Percentiles rank a stretch among this genome's conserved stretches.
These are phyloP conservation scores for Didymella segeticola DNA, from an alignment of 2,329 filamentous ascomycete genomes.

Conservation along the genomic window DNA sequence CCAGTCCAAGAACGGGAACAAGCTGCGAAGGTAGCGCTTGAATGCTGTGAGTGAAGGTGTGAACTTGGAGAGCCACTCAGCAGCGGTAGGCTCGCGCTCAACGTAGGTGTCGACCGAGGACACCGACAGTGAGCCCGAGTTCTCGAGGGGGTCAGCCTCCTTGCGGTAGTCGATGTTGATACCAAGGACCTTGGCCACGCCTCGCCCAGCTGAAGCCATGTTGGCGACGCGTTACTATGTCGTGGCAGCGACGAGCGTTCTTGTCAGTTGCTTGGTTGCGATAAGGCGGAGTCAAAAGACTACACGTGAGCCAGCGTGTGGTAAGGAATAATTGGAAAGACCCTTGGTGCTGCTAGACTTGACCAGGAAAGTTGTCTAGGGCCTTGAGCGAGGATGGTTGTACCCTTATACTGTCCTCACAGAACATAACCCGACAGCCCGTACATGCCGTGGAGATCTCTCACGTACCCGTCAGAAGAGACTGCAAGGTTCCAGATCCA, in stretches of 20 bases:
- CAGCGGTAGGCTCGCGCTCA: slow-evolving; percentile 77
- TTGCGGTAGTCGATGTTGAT: slow-evolving; percentile 80
- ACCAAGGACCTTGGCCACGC: slow-evolving; percentile 77
- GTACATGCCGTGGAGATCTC: slow-evolving; percentile 6
- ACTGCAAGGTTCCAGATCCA: slow-evolving; percentile 29
- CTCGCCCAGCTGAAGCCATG: slow-evolving; percentile 68
- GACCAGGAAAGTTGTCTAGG: background rate
- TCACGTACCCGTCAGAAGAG: slow-evolving; percentile 15
- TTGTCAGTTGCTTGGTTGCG: slow-evolving; percentile 19
- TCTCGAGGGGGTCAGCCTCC: slow-evolving; percentile 62
- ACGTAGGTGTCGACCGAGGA: slow-evolving; percentile 71
- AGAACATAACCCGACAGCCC: slow-evolving; percentile 4
- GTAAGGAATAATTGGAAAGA: background rate
- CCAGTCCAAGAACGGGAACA: slow-evolving; percentile 93
- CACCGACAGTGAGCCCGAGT: slow-evolving; percentile 76
- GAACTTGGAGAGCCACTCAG: slow-evolving; percentile 73
- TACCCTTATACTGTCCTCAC: slow-evolving; percentile 10
- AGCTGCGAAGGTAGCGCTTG: slow-evolving; percentile 67
- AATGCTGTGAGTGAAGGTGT: slow-evolving; percentile 65
- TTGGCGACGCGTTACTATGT: slow-evolving; percentile 11
- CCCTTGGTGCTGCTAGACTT: background rate
- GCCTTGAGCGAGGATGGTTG: slow-evolving; percentile 3
- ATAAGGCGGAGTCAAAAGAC: background rate
- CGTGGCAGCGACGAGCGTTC: slow-evolving; percentile 47
- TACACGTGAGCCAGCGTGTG: background rate